Percentiles rank a stretch among this genome's conserved stretches.
These are phyloP conservation scores for Yamadazyma sp. DNA, from an alignment of 1,139 yeast genomes.

Conservation along the genomic window DNA sequence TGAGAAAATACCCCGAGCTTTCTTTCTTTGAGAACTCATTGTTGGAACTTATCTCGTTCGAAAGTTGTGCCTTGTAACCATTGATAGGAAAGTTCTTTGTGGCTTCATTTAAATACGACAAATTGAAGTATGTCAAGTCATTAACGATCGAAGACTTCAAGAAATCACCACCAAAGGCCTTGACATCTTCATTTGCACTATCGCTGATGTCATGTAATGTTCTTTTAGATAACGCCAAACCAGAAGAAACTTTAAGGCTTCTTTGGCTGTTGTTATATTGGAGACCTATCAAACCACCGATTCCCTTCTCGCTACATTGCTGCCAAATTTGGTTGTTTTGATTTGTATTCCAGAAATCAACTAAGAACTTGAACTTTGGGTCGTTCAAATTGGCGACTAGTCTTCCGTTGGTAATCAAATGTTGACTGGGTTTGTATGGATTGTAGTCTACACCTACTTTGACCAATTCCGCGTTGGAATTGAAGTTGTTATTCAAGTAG, in stretches of 20 bases:
- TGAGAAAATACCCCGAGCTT: constrained; percentile 27
- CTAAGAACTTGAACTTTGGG: constrained; percentile 40
- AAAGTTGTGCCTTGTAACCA: constrained; percentile 25
- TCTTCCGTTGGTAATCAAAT: constrained; percentile 34
- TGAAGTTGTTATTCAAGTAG: constrained; percentile 45
- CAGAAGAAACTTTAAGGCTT: constrained; percentile 29
- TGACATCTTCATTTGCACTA: constrained; percentile 34
- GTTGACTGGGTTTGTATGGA: constrained; percentile 49
- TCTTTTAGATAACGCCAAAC: constrained; percentile 44
- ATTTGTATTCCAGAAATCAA: constrained; percentile 35
- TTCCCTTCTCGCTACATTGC: constrained; percentile 29
- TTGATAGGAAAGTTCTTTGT: constrained; percentile 32
- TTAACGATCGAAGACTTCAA: constrained; percentile 37
- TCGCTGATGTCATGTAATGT: constrained; percentile 44
- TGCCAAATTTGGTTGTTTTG: constrained; percentile 45
- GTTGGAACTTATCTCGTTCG: constrained; percentile 33
- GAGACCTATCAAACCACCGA: constrained; percentile 49
- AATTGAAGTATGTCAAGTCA: constrained; percentile 23
- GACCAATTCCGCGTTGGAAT: constrained; percentile 44
- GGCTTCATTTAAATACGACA: constrained; percentile 23
- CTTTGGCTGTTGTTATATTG: constrained; percentile 22
- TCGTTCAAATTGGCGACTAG: constrained; percentile 39
- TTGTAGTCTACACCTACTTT: constrained; percentile 43
- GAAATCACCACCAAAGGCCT: constrained; percentile 32
- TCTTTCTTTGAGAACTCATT: constrained; percentile 24